phyloP scores from a whole-genome alignment of 306 rosid genomes.

The Ziziphus jujuba region DNA sequence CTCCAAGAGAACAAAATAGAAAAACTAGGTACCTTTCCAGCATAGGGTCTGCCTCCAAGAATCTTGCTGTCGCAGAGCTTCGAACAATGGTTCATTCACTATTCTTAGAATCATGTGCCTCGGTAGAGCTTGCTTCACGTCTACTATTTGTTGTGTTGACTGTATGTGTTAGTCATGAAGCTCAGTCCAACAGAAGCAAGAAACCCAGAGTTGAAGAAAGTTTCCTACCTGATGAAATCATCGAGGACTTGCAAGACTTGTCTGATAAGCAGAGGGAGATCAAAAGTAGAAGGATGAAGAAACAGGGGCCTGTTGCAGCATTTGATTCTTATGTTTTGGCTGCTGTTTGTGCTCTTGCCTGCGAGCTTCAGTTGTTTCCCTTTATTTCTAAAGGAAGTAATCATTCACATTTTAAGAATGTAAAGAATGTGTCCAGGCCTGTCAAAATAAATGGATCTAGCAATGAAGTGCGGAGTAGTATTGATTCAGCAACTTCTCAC shows the following conservation, averaged over 20 bases:
- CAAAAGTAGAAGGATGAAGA: constrained; percentile 57
- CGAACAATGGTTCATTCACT: constrained; percentile 98
- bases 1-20: constrained; percentile 70
- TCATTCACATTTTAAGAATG: constrained; percentile 45
- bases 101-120: constrained; percentile 92
- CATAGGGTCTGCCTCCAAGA: constrained; percentile 80
- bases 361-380: constrained; percentile 93
- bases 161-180: constrained; percentile 96
- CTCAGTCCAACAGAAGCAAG: constrained; percentile 73
- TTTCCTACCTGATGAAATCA: constrained; percentile 45
- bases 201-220: constrained; percentile 67
- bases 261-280: constrained; percentile 53
- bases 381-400: constrained; percentile 55
- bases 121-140: constrained; percentile 93
- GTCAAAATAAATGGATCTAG: constrained; percentile 60
- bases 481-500: constrained; percentile 79
- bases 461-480: constrained; percentile 53
- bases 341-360: constrained; percentile 94
- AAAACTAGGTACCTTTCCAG: constrained; percentile 67
- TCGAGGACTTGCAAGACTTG: constrained; percentile 47
- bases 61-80: constrained; percentile 95
- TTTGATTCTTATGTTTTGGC: constrained; percentile 98
- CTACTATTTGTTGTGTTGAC: constrained; percentile 91
- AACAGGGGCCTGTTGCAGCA: constrained; percentile 91
- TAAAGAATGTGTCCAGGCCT: constrained; percentile 46